Base-by-base conservation (phyloP, 495 filamentous ascomycete genomes). In the Xylaria grammica region DNA sequence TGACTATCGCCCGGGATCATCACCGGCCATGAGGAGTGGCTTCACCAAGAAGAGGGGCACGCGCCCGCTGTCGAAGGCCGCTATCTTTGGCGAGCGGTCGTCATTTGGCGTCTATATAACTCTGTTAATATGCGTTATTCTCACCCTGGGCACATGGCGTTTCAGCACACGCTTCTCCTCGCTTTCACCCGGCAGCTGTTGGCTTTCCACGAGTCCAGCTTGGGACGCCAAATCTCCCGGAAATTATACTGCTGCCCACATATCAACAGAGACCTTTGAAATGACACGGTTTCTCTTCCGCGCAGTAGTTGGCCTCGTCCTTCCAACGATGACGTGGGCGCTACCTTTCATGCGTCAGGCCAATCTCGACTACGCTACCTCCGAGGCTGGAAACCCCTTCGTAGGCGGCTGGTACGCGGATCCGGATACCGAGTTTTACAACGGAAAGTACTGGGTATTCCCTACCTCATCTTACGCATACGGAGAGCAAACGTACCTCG, bases 371-470 rank as follows among this genome's bases (percentile, higher is more conserved):
- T 70, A 68, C 29, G 60, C 63, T 8, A 73, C 73, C 11, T 54
- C 71, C 20, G 71, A 70, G 45, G 54, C 69, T 1, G 73, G 73
- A 11, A 82, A 82, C 60, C 80, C 80, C 17, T 69, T 82, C 30
- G 69, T 82, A 24, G 64, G 72, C 3, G 76, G 78, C 61, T 82
- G 79, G 80, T 82, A 83, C 62, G 82, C 82, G 0, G 82, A 85
- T 58, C 82, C 82, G 9, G 82, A 80, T 26, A 81, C 80, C 29
- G 80, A 80, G 65, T 76, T 81, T 68, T 84, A 83, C 72, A 73
- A 82, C 48, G 76, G 74, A 59, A 74, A 72, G 34, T 73, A 81
- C 66, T 85, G 84, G 77, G 78, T 85, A 52, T 85, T 80, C 70
- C 79, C 82, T 29, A 82, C 81, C 0, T 73, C 82, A 38, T 83